These are phyloP conservation scores for Violaceomyces palustris DNA, from an alignment of 1,284 basidiomycete genomes.

Conservation along the genomic window DNA sequence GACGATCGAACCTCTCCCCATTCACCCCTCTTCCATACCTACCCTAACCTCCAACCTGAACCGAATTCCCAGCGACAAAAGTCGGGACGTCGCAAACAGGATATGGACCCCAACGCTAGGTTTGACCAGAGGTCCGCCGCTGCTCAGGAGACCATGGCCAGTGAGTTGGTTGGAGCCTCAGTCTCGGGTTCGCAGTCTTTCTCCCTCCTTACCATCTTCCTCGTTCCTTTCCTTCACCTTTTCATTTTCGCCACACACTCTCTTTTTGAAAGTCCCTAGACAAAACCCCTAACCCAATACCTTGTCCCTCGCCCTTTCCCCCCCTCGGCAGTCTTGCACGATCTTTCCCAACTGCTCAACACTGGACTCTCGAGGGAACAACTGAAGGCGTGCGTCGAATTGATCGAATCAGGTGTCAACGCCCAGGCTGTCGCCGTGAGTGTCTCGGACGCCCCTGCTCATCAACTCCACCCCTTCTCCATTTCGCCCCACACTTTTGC, in stretches of 20 bases:
- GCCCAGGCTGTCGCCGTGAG: slow-evolving; percentile 77
- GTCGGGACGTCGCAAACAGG: not conserved
- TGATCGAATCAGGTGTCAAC: slow-evolving; percentile 79
- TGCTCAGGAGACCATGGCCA: slow-evolving; percentile 2
- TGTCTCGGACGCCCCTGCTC: no score
- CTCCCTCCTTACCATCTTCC: slow-evolving; percentile 61
- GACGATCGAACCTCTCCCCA: not conserved
- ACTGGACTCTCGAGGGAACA: slow-evolving; percentile 76
- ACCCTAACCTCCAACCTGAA: not conserved
- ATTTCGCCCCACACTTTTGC: no score
- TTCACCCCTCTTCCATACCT: not conserved
- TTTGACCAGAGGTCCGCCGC: slow-evolving; percentile 1
- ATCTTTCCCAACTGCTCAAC: slow-evolving; percentile 75
- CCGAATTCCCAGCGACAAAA: not conserved
- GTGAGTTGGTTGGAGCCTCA: slow-evolving; percentile 55
- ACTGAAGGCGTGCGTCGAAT: slow-evolving; percentile 70
- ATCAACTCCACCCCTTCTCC: no score
- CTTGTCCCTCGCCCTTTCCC: no score
- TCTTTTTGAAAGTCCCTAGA: no score
- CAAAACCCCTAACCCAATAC: no score
- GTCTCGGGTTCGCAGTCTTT: no score
- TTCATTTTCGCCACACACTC: no score
- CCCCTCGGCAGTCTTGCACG: slow-evolving; percentile 71
- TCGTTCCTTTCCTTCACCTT: slow-evolving; percentile 61
- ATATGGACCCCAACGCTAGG: no score